phyloP scores from a whole-genome alignment of 2,329 filamentous ascomycete species.

The Phaeophleospora eucalypticola region DNA sequence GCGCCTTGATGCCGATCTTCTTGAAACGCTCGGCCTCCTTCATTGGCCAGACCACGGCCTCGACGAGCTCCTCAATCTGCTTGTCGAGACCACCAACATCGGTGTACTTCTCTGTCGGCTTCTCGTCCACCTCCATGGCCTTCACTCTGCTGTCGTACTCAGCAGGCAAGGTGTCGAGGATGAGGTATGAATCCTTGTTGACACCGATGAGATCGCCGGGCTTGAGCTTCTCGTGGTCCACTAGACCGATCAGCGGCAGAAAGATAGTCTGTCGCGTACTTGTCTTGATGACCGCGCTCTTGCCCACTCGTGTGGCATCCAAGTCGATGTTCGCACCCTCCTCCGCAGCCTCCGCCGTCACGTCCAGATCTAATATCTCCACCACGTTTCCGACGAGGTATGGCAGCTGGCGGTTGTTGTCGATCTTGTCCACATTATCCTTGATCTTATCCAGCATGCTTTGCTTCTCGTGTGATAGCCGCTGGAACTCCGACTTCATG shows the following conservation, averaged over 20 bases:
- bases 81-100: constrained; percentile 97
- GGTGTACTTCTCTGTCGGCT: constrained; percentile 97
- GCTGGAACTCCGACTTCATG: constrained; percentile 96
- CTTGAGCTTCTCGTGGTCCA: constrained; percentile 92
- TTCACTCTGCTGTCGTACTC: constrained; percentile 99
- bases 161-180: constrained; percentile 91
- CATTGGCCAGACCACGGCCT: constrained; percentile 99
- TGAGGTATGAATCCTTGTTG: constrained; percentile 97
- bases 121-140: constrained; percentile 99
- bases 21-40: constrained; percentile 99
- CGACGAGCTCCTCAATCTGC: constrained; percentile 97
- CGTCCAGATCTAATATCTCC: constrained; percentile 92
- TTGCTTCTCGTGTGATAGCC: constrained; percentile 89
- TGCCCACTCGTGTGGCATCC: constrained; percentile 92
- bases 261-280: constrained; percentile 98
- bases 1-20: constrained; percentile 99
- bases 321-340: constrained; percentile 98
- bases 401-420: constrained; percentile 96
- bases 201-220: constrained; percentile 95
- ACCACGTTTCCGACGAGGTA: constrained; percentile 99
- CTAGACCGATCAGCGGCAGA: constrained; percentile 90
- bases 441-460: constrained; percentile 99
- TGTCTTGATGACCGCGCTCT: constrained; percentile 98
- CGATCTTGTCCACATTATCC: constrained; percentile 98
- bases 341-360: constrained; percentile 90